Base-by-base conservation (phyloP, 257 asterid species). In the Ajuga chamaepitys region DNA sequence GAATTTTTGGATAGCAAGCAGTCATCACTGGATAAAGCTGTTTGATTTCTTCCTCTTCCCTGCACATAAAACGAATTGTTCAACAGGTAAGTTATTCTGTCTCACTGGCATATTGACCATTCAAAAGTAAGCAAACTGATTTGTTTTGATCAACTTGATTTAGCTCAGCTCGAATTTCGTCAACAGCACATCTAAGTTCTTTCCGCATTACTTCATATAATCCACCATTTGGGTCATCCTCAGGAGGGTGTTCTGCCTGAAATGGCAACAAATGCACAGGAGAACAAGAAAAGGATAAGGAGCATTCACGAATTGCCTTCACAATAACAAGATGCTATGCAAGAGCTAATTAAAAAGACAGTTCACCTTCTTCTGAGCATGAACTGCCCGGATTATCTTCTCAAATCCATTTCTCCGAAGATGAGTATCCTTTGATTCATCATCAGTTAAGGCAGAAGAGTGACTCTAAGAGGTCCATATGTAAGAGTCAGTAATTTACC, bases 131-230 rank as follows among this genome's bases (percentile, higher is more conserved):
- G 79, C 54, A 61, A 74, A 66, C 51, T 54, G 58, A 57, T 64
- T 18, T 53, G 7, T 71, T 11, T 32, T 9, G 62, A 75, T 80
- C 45, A 53, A 88, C 99, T 38, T 89, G 95, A 75, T 88, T 85
- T 75, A 90, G 81, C 73, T 88, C 96, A 18, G 83, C 78, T 81
- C 82, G 81, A 60, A 89, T 84, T 76, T 90, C 95, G 58, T 88
- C 82, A 75, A 84, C 96, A 62, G 99, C 97, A 79, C 80, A 74
- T 79, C 91, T 77, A 64, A 93, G 83, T 75, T 89, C 95, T 74
- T 90, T 88, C 47, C 82, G 51, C 91, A 86, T 90, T 71, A 75
- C 93, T 79, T 80, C 96, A 74, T 85, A 82, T 12, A 90, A 66
- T 61, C 81, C 93, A 71, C 74, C 82, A 64, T 79, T 75, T 21